Base-by-base conservation (phyloP, 495 filamentous ascomycete species). In the Hypoxylon subgilvum region DNA sequence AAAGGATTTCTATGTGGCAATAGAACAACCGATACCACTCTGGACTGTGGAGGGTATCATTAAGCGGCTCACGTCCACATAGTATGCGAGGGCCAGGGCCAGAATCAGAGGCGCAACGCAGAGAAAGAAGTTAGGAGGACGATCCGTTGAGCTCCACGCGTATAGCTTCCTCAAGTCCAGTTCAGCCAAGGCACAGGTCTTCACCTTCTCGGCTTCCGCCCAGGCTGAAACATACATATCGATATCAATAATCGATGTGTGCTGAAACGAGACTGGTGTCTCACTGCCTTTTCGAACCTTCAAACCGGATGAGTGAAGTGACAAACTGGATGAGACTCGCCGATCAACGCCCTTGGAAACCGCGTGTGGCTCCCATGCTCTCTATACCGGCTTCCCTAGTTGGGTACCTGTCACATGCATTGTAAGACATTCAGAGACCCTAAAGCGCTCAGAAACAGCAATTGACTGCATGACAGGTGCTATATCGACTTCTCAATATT, bases 171-270 rank as follows among this genome's bases (percentile, higher is more conserved):
- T n/a, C n/a, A n/a, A n/a, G n/a, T n/a, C n/a, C n/a, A n/a, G n/a
- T n/a, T n/a, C n/a, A n/a, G n/a, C n/a, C n/a, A n/a, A 47, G 34
- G 32, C 22, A 27, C 27, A 16, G 36, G 46, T 16, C 41, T 40
- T 32, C 9, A 12, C 16, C 18, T 28, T 18, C 30, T 23, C 14
- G 30, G 12, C 12, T 13, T 16, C 22, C 8, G 16, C 13, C 23
- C 30, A 19, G 35, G 40, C 52, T 63, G 47, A 57, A 63, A 63
- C 59, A 57, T 57, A 39, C 46, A 57, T 52, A 41, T 36, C 35
- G 42, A 36, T 52, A 57, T 52, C 35, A 47, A 49, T 45, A 30
- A n/a, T 27, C 23, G 23, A 12, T 34, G 8, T 16, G 4, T 7
- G 35, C 19, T 42, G 18, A n/a, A 35, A 16, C 7, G 21, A 1